These are phyloP conservation scores for Hypholoma fasciculare DNA, from an alignment of 768 basidiomycete species.

Conservation along the genomic window DNA sequence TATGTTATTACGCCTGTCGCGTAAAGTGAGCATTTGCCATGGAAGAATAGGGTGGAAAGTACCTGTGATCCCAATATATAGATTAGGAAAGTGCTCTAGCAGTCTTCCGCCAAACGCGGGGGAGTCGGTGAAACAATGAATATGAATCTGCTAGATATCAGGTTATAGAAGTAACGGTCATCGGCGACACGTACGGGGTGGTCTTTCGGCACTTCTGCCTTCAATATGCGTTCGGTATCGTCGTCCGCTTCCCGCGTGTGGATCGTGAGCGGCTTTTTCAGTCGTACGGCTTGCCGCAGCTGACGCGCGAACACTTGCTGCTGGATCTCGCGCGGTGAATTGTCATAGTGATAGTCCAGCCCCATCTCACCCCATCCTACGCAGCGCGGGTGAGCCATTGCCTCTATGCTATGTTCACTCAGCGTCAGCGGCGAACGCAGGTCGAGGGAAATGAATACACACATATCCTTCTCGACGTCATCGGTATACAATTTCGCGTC, in stretches of 20 bases:
- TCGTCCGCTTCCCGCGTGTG: slow-evolving; percentile 87
- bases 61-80: slow-evolving; percentile 85
- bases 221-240: slow-evolving; percentile 78
- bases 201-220: slow-evolving; percentile 69
- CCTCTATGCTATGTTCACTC: slow-evolving; percentile 62
- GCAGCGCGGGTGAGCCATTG: slow-evolving; percentile 78
- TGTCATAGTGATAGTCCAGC: slow-evolving; percentile 82
- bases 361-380: slow-evolving; percentile 92
- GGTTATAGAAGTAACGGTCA: background rate
- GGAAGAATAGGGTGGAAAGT: slow-evolving; percentile 3
- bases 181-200: slow-evolving; percentile 48
- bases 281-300: slow-evolving; percentile 61
- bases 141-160: slow-evolving; percentile 57
- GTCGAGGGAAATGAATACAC: slow-evolving; percentile 20
- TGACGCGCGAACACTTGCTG: slow-evolving; percentile 67
- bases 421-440: background rate
- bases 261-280: slow-evolving; percentile 80
- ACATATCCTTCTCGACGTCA: slow-evolving; percentile 70
- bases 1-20: slow-evolving; percentile 76
- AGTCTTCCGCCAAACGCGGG: slow-evolving; percentile 73
- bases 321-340: slow-evolving; percentile 71
- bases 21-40: background rate
- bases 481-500: slow-evolving; percentile 71
- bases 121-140: slow-evolving; percentile 88
- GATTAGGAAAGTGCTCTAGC: slow-evolving; percentile 75